A percentile compares a stretch with the other conserved stretches of the same genome.
Conservation (phyloP, 768 basidiomycete genomes). For the Mycena albidolilacea region DNA sequence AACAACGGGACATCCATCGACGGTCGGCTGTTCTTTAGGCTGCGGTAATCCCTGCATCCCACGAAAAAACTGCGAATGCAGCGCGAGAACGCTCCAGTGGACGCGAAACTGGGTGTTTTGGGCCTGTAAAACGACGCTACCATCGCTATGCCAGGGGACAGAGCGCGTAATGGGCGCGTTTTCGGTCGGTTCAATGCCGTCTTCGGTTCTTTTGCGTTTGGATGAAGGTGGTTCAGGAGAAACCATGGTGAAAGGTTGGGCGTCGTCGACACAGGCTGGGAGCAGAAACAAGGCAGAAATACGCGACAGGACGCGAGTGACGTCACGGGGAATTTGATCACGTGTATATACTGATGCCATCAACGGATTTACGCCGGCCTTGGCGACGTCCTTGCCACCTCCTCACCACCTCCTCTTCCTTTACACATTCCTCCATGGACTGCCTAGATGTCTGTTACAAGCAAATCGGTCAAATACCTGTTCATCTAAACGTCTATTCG, state of each 20-base stretch:
- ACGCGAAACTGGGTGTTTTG: constrained; percentile 28
- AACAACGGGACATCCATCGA: constrained; percentile 30
- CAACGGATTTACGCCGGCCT: too few relatives aligned
- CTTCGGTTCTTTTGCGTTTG: neutral
- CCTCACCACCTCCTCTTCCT: neutral
- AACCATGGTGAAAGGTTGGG: too few relatives aligned
- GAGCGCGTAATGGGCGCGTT: constrained; percentile 1
- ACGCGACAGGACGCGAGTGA: too few relatives aligned
- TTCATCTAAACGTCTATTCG: constrained; percentile 54
- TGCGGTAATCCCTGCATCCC: constrained; percentile 24
- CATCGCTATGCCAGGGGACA: constrained; percentile 10
- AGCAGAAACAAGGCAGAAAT: too few relatives aligned
- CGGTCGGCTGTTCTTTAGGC: constrained; percentile 10
- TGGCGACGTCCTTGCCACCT: too few relatives aligned
- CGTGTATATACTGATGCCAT: too few relatives aligned
- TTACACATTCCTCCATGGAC: constrained; percentile 22
- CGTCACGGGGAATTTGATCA: too few relatives aligned
- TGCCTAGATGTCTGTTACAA: constrained; percentile 56
- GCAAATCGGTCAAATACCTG: constrained; percentile 39
- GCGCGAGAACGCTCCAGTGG: constrained; percentile 23
- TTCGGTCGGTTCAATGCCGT: neutral
- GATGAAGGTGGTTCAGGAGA: neutral
- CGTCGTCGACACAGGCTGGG: too few relatives aligned
- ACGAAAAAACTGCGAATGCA: constrained; percentile 21
- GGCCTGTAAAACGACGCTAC: constrained; percentile 23